Base-by-base conservation (phyloP, 768 basidiomycete genomes). In the Suillus sp. region DNA sequence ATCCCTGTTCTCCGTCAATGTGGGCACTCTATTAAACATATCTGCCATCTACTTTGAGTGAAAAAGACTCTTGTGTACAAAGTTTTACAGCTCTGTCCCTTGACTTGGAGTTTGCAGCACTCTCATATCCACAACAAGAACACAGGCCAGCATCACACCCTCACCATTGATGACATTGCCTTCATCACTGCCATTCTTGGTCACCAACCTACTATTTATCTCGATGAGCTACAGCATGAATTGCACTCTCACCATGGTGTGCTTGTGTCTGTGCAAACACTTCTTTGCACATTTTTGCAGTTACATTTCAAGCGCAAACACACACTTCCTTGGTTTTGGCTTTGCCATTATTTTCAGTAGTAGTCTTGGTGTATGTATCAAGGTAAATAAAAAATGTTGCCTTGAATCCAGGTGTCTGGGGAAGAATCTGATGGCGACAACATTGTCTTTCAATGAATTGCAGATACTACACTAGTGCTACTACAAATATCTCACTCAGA, bases 31-130 rank as follows among this genome's bases (percentile, higher is more conserved):
- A 55, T 70, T 32, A 60, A 66, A 56, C 62, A 67, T 20, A 71
- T 70, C 20, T 71, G 68, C 47, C 20, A 54, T 14, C 42, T 69
- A 22, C 62, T 70, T 25, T 62, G 67, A n/a, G 62, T 72, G 32
- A 62, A 70, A 35, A 70, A 69, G 53, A 61, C 62, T 22, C 47
- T 63, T 35, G 34, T 35, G 34, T 35, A 35, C 34, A 35, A 35
- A 9, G 34, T 35, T 35, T 35, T 35, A 35, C 34, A 35, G 34
- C 34, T 35, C 34, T 35, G 34, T 35, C 34, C 34, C 34, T 35
- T 10, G 34, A 35, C 34, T 35, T 35, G 34, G 34, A 35, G 34
- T 35, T 35, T 35, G 10, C 34, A 35, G 34, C 34, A 35, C 34
- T 35, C 34, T 35, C 34, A 9, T 35, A 35, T 35, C 34, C 34